Conservation (phyloP, 2,329 filamentous ascomycete species). For the Cordyceps pruinosa region DNA sequence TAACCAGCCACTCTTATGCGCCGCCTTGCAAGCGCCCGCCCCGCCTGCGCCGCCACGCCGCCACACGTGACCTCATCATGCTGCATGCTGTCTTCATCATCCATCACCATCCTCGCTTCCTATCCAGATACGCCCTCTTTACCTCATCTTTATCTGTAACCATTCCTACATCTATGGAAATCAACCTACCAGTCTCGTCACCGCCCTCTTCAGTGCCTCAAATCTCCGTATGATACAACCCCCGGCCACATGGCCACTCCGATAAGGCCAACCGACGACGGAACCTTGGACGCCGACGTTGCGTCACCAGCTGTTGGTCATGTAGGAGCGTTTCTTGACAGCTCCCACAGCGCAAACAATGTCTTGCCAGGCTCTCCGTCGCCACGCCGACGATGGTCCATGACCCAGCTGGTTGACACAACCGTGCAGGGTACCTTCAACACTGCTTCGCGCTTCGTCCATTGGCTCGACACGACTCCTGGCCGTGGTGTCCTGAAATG, state of each 20-base stretch:
- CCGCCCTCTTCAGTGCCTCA: no score
- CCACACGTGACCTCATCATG: conserved; percentile 7
- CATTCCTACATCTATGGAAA: not conserved
- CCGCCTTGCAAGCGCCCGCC: not conserved
- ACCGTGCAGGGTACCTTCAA: not conserved
- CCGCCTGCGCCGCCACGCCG: not conserved
- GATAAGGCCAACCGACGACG: conserved; percentile 7
- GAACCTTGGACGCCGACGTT: conserved; percentile 2
- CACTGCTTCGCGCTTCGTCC: conserved; percentile 32
- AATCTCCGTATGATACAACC: not conserved
- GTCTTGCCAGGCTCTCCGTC: not conserved
- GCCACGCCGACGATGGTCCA: not conserved
- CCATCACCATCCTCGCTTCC: not conserved
- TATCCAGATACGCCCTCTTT: not conserved
- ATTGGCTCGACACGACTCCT: conserved; percentile 58
- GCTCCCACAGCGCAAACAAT: not conserved
- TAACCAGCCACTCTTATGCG: not conserved
- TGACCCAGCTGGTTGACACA: conserved; percentile 1
- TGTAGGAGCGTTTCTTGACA: not conserved
- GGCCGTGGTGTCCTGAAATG: conserved; percentile 78
- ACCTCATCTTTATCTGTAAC: not conserved
- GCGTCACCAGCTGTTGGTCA: not conserved
- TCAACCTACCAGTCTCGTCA: not conserved
- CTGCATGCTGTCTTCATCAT: not conserved
- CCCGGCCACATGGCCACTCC: conserved; percentile 1